phyloP scores from a whole-genome alignment of 2,329 filamentous ascomycete species.

The Ilyonectria robusta region DNA sequence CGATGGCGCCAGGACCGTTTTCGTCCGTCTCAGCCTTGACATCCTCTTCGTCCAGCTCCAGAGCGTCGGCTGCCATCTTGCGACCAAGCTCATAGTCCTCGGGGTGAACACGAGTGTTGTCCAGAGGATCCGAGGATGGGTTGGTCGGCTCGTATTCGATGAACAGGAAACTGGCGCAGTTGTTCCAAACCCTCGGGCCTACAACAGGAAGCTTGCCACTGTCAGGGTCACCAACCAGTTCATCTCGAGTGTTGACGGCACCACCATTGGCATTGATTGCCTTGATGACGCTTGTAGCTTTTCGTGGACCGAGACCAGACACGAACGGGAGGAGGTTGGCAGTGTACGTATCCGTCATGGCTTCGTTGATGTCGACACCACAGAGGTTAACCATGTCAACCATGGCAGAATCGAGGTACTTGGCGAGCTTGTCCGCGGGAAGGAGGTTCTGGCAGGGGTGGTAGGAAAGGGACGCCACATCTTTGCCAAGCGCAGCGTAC shows the following conservation, averaged over 20 bases:
- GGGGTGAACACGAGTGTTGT: constrained; percentile 96
- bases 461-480: constrained; percentile 88
- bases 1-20: constrained; percentile 89
- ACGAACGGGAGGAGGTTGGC: constrained; percentile 93
- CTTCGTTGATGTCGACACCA: constrained; percentile 95
- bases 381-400: constrained; percentile 99
- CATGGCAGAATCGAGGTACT: constrained; percentile 93
- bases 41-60: constrained; percentile 97
- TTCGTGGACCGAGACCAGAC: constrained; percentile 91
- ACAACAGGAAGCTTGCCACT: constrained; percentile 84
- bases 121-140: constrained; percentile 88
- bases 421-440: constrained; percentile 87
- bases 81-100: constrained; percentile 98
- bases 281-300: constrained; percentile 81
- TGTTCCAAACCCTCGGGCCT: constrained; percentile 93
- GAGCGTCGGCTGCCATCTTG: constrained; percentile 97
- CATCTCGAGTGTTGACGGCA: constrained; percentile 84
- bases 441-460: constrained; percentile 92
- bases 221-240: constrained; percentile 90
- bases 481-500: constrained; percentile 91
- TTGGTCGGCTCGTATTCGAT: constrained; percentile 90
- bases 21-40: constrained; percentile 95
- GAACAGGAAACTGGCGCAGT: constrained; percentile 95
- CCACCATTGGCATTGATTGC: constrained; percentile 94
- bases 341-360: constrained; percentile 83